Base-by-base conservation (phyloP, 768 basidiomycete genomes). In the Amanita polypyramis region DNA sequence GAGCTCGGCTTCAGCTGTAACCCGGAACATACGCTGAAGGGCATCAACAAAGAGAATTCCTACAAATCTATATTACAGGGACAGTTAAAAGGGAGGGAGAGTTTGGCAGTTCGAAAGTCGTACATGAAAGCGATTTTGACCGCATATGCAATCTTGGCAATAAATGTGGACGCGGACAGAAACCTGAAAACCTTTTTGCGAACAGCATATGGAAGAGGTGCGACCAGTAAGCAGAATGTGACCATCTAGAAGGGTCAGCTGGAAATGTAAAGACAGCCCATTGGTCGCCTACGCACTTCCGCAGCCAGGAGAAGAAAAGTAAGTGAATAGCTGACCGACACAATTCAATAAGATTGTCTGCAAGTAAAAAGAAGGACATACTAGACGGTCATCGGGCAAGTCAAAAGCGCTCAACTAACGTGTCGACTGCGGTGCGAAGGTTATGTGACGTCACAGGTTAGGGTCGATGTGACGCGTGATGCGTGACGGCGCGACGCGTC, bases 121-220 rank as follows among this genome's bases (percentile, higher is more conserved):
- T 49, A 88, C 87, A 96, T 93, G 73, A 95, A 96, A 7, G 89
- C 83, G 51, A 96, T 95, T 64, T 95, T 95, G 58, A 96, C 74
- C 17, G 72, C 92, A 61, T 96, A 96, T 5, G 91, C 88, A 50
- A 95, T 55, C 57, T 93, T 94, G 15, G 87, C 90, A 46, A 93
- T 69, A 50, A 83, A 61, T 47, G 73, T 67, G 43, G 76, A 88
- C 52, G 79, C 77, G 0, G 80, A 77, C 43, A 87, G 71, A 67
- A 85, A 89, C 17, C 63, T 68, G 56, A 95, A 90, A 41, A 94
- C 62, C 0, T 64, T 65, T 70, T 85, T 83, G 60, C 78, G 78
- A 53, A 90, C 54, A 5, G 69, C 62, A 63, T 88, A 84, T 1
- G 92, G 92, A n/a, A 95, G 71, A 2, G 92, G 92, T 7, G 81